Evolutionary conservation across 2,329 filamentous ascomycete genomes (phyloP).

Genomic region (Penicillium polonicum): DNA sequence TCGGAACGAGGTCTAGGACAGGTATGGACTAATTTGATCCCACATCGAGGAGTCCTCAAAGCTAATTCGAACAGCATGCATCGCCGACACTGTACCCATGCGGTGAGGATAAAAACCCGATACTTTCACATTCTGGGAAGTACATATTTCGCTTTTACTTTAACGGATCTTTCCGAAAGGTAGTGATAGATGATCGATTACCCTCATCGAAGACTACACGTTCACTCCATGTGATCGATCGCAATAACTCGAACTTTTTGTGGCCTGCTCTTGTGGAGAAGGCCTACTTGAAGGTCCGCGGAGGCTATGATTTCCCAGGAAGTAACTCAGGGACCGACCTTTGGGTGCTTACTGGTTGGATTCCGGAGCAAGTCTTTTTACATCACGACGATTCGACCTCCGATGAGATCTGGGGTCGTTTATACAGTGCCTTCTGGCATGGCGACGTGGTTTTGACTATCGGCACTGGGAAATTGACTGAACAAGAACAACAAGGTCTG

Average conservation of each 20-base stretch:
- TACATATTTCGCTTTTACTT: slow-evolving; percentile 93
- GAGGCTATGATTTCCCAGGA: slow-evolving; percentile 95
- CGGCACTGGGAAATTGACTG: slow-evolving; percentile 79
- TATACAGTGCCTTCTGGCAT: slow-evolving; percentile 70
- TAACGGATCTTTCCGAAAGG: slow-evolving; percentile 86
- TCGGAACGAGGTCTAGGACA: slow-evolving; percentile 66
- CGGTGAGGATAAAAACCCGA: slow-evolving; percentile 60
- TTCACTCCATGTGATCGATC: slow-evolving; percentile 82
- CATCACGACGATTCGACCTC: slow-evolving; percentile 80
- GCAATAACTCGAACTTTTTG: slow-evolving; percentile 73
- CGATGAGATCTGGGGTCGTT: slow-evolving; percentile 72
- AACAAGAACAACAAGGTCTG: slow-evolving; percentile 72
- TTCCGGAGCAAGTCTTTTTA: slow-evolving; percentile 91
- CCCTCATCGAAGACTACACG: slow-evolving; percentile 72
- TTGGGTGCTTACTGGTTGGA: slow-evolving; percentile 91
- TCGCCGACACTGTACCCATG: slow-evolving; percentile 74
- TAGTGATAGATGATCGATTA: slow-evolving; percentile 84
- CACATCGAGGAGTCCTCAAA: neutral
- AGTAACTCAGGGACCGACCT: slow-evolving; percentile 96
- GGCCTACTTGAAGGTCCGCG: slow-evolving; percentile 90
- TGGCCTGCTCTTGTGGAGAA: slow-evolving; percentile 96
- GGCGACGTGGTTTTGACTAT: slow-evolving; percentile 85
- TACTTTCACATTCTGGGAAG: slow-evolving; percentile 73
- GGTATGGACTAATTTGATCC: slow-evolving; percentile 46
- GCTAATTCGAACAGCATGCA: slow-evolving; percentile 57